phyloP scores from a whole-genome alignment of 73 alveolate species.

The Paramecium sexaurelia region DNA sequence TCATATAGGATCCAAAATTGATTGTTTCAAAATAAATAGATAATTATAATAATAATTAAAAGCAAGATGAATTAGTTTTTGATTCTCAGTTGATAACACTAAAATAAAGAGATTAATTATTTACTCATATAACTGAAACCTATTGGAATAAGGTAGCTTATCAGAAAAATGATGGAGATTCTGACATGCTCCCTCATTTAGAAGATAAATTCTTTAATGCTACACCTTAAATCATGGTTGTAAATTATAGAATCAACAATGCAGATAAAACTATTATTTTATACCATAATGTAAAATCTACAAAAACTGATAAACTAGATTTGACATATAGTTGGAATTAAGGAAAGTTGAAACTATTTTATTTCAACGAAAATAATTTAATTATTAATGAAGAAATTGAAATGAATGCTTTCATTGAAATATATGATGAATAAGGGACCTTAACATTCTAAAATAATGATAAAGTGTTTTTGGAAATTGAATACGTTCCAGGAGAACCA shows the following conservation, averaged over 20 bases:
- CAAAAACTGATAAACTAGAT: not conserved
- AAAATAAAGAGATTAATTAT: not conserved
- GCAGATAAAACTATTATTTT: not conserved
- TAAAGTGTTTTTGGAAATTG: not conserved
- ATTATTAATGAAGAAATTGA: not conserved
- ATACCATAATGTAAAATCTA: not conserved
- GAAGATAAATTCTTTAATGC: slow-evolving; percentile 44
- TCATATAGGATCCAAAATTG: slow-evolving; percentile 13
- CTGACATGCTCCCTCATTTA: slow-evolving; percentile 3
- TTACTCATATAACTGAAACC: not conserved
- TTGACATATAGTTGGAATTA: not conserved
- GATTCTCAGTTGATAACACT: not conserved
- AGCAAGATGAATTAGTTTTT: not conserved
- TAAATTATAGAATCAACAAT: not conserved
- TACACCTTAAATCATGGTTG: not conserved
- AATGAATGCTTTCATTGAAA: not conserved
- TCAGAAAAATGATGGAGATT: slow-evolving; percentile 39
- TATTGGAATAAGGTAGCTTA: slow-evolving; percentile 5
- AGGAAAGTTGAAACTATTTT: not conserved
- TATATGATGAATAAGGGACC: slow-evolving; percentile 49
- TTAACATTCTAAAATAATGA: not conserved
- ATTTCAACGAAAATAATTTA: not conserved
- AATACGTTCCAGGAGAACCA: slow-evolving; percentile 35
- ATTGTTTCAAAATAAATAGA: not conserved
- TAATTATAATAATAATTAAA: not conserved